Base-by-base conservation (phyloP, 2,329 filamentous ascomycete genomes). In the Dothidotthia symphoricarpi region DNA sequence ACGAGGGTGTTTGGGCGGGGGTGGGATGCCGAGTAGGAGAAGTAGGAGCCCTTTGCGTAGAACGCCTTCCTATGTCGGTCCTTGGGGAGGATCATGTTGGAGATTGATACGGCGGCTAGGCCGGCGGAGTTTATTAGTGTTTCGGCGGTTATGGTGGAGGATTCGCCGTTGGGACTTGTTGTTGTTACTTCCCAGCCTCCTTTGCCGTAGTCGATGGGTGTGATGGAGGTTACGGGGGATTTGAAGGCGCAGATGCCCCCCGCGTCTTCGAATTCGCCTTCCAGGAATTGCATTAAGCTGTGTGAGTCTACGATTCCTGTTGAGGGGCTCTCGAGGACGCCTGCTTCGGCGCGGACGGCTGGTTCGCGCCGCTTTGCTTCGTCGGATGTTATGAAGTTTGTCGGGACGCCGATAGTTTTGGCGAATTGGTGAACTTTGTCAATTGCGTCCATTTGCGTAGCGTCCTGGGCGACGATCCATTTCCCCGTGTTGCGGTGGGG, bases 11-110 rank as follows among this genome's bases (percentile, higher is more conserved):
- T 73, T 9, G 90, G 81, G 27, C 70, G 75, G 0, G 88, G 90
- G 1, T 61, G 59, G 0, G 82, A 79, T 1, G 80, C 72, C 0
- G 76, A 69, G 70, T 96, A 97, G 19, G 84, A 86, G 70, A 94
- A 97, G 72, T 98, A 98, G 44, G 88, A 91, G 1, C 93, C 93
- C 71, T 98, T 98, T 42, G 91, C 91, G 69, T 85, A 97, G 72
- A 80, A 86, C 4, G 88, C 77, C 16, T 68, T 77, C 26, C 72
- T 71, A 34, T 81, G 81, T 4, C 76, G 68, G 1, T 70, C 65
- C 0, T 53, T 22, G 0, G 83, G 81, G 0, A 88, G 75, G 25
- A 97, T 78, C 77, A 90, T 83, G 70, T 97, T 98, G 58, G 85
- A 84, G 29, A 97, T 73, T 15, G 71, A 71, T 34, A 84, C 84